Percentiles rank a stretch among this genome's conserved stretches.
phyloP scores from a whole-genome alignment of 177 flowering plant species.

The Vitis hybrid region DNA sequence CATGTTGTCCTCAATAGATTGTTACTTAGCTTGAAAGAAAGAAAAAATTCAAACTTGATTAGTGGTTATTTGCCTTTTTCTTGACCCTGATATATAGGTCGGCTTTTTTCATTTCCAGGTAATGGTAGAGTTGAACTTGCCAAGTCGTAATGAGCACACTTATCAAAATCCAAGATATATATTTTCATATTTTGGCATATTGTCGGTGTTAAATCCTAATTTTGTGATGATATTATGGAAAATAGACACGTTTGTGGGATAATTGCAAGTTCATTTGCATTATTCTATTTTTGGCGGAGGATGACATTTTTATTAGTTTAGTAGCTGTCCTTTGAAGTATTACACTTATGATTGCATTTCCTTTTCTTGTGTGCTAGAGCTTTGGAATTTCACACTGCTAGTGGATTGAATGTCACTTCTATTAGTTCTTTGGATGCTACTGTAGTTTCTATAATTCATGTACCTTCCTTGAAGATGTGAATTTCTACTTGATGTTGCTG shows the following conservation, averaged over 20 bases:
- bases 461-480: constrained; percentile 4
- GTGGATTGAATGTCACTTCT: neutral
- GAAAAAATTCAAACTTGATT: neutral
- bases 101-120: too few relatives aligned
- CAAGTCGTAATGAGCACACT: neutral
- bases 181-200: neutral
- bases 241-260: neutral
- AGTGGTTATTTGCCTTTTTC: neutral
- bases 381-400: neutral
- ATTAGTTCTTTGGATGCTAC: neutral
- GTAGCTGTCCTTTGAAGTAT: neutral
- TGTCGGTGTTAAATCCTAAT: neutral
- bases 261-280: neutral
- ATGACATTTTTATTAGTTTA: neutral
- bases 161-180: neutral
- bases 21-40: constrained; percentile 5
- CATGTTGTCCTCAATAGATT: neutral
- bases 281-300: constrained; percentile 3
- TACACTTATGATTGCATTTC: neutral
- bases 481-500: neutral
- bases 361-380: neutral
- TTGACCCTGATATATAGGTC: too few relatives aligned
- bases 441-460: neutral
- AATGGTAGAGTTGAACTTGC: neutral
- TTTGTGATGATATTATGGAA: neutral